Evolutionary conservation across 2,329 filamentous ascomycete genomes (phyloP).

Genomic region (Stagonosporopsis vannaccii): DNA sequence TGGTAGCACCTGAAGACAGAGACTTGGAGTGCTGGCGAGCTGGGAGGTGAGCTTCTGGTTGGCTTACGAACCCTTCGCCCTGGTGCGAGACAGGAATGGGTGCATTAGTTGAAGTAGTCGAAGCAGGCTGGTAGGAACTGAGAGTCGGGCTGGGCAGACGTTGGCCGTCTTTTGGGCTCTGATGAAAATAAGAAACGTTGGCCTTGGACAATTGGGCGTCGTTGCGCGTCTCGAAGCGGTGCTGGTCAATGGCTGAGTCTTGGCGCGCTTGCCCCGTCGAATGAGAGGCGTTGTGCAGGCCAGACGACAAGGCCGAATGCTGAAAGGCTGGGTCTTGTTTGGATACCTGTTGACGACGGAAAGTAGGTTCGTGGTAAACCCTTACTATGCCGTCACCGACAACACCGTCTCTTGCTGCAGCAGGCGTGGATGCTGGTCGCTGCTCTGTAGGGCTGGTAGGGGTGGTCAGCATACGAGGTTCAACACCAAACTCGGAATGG

Average conservation of each 20-base stretch:
- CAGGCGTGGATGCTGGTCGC: neutral
- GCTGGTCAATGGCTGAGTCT: constrained; percentile 31
- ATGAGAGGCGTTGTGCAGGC: constrained; percentile 11
- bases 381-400: neutral
- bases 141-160: constrained; percentile 3
- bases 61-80: constrained; percentile 2
- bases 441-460: constrained; percentile 13
- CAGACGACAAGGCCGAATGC: constrained; percentile 17
- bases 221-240: constrained; percentile 25
- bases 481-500: neutral
- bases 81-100: constrained; percentile 11
- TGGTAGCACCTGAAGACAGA: neutral
- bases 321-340: constrained; percentile 15
- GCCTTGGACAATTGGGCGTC: constrained; percentile 24
- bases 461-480: constrained; percentile 5
- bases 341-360: constrained; percentile 9
- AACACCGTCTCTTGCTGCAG: neutral
- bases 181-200: constrained; percentile 22
- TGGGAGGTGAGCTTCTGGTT: constrained; percentile 8
- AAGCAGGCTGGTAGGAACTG: constrained; percentile 10
- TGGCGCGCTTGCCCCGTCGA: constrained; percentile 25
- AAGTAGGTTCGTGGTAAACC: constrained; percentile 6
- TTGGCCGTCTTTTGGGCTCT: constrained; percentile 18
- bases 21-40: constrained; percentile 18
- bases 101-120: constrained; percentile 20